phyloP scores from a whole-genome alignment of 441 rosid species.

The Jatropha multifida region DNA sequence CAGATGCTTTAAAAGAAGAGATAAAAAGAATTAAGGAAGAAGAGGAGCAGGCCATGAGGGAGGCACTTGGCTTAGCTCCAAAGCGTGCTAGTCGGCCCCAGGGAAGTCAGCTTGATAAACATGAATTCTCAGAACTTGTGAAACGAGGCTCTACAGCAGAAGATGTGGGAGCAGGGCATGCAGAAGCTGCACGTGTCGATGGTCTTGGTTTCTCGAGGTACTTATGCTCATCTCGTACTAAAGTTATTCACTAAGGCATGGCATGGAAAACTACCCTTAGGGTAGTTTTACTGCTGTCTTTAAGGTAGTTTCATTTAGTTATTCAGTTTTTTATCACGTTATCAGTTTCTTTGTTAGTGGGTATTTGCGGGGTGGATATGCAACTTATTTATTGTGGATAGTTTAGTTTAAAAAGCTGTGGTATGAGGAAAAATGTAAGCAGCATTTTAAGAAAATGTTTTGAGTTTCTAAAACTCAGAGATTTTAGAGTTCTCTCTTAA shows the following conservation, averaged over 20 bases:
- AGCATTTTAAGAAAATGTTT: no score
- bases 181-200: constrained; percentile 83
- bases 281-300: no score
- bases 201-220: constrained; percentile 95
- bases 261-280: no score
- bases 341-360: no score
- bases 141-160: constrained; percentile 93
- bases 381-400: no score
- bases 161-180: constrained; percentile 94
- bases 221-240: neutral
- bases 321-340: no score
- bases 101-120: constrained; percentile 90
- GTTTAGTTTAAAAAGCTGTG: no score
- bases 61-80: constrained; percentile 96
- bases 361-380: no score
- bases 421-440: no score
- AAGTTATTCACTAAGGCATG: neutral
- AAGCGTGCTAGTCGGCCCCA: constrained; percentile 71
- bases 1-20: constrained; percentile 81
- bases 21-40: constrained; percentile 85
- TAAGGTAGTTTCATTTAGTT: no score
- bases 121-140: constrained; percentile 85
- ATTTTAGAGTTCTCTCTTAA: no score
- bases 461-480: no score
- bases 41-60: constrained; percentile 98